Base-by-base conservation (phyloP, 768 basidiomycete species). In the Strobilomyces echinocephalus region DNA sequence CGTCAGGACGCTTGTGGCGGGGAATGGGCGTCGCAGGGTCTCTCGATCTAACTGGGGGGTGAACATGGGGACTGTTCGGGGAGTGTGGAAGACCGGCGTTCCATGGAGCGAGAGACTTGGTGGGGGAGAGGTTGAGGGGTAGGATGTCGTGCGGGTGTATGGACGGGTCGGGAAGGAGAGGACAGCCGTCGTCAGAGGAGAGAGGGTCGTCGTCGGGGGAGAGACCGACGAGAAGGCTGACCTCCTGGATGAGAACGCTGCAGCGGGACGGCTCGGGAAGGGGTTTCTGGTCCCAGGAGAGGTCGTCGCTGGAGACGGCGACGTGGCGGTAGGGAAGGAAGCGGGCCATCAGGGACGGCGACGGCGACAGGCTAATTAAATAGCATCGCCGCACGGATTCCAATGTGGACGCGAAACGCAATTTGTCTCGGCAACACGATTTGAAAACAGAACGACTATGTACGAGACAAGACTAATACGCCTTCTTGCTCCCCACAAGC, bases 401-500 rank as follows among this genome's bases (percentile, higher is more conserved):
- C 39, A 31, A 35, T 26, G 48, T 49, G 48, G 39, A 39, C n/a
- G 20, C 20, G 5, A 6, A 2, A 41, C 21, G 16, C 20, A 53
- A 53, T 53, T 53, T 53, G 46, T 48, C 46, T 21, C 5, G 24
- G 24, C 24, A 24, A 24, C 18, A 10, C 30, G 16, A 30, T 28
- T 30, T 26, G 26, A 8, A n/a, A 30, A 15, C 43, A 16, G 5
- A 43, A 39, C 40, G 28, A 42, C 43, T 48, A n/a, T n/a, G n/a
- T n/a, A 26, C 21, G 36, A 36, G 2, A 46, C 18, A 21, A 30
- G 30, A 38, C 74, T 86, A 87, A 62, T 80, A 79, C 69, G 67
- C 67, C 72, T 87, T 87, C 80, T 92, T 94, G 73, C 82, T 79
- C 50, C 86, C 81, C 51, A 82, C 80, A 61, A 95, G 79, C 69